Base-by-base conservation (phyloP, 805 yeast genomes). In the Lachancea sp. region DNA sequence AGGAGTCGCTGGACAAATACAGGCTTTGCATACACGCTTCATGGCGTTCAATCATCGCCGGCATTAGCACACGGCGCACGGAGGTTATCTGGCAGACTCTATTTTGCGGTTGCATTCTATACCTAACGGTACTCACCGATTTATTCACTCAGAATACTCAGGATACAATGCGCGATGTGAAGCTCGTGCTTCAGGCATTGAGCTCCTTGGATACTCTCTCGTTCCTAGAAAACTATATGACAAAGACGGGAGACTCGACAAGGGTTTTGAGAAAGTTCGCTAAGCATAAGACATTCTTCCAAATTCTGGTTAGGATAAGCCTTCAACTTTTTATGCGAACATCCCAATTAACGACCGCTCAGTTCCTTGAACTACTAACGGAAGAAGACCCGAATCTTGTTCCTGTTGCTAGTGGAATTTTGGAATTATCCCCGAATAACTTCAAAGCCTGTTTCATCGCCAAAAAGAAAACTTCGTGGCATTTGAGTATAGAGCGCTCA, bases 361-460 rank as follows among this genome's bases (percentile, higher is more conserved):
- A 83, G 56, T 65, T 87, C 30, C 61, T 68, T 44, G 78, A 79
- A 46, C 73, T 80, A 49, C 77, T 83, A 54, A 68, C 70, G 40
- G 80, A 77, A 54, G 68, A 83, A 45, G 86, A 92, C 1, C 94
- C 95, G 6, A 50, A 52, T 21, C 34, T 53, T 7, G 42, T 40
- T 1, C 48, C 43, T 8, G 29, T 45, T 4, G 43, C 48, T 2
- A 36, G 38, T 4, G 40, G 38, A 12, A 21, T 50, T 7, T 22
- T 54, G 15, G 49, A 55, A 44, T 47, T 58, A 3, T 50, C 53
- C 17, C 56, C 61, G 2, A 40, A 37, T 4, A 38, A 45, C 12
- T 59, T 49, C 40, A 51, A 50, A 28, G 45, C 46, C 24, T 45
- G 58, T 24, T 42, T 54, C 43, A 43, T 39, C 16, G 52, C 60